Conservation (phyloP, 2,329 filamentous ascomycete species). For the Phaeosphaeriaceae sp. region DNA sequence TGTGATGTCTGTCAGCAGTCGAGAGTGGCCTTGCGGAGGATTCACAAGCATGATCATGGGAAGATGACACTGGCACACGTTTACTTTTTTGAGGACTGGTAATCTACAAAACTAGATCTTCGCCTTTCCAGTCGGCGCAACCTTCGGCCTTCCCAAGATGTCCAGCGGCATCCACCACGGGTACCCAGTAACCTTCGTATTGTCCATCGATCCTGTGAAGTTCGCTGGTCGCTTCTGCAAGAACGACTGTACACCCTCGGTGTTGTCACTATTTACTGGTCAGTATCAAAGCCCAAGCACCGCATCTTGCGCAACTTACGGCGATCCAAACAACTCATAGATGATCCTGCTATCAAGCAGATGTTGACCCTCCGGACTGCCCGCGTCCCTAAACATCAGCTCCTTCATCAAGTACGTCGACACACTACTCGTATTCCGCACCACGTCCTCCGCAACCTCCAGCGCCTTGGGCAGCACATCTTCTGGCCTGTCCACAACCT, state of each 20-base stretch:
- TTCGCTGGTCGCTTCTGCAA: constrained; percentile 70
- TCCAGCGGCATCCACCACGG: constrained; percentile 73
- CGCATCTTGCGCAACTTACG: constrained; percentile 39
- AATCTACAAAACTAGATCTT: constrained; percentile 31
- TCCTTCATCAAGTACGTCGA: constrained; percentile 73
- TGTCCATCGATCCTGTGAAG: constrained; percentile 67
- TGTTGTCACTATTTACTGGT: constrained; percentile 61
- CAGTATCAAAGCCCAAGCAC: background rate
- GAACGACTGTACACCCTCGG: constrained; percentile 73
- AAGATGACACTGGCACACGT: background rate
- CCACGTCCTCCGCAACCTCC: constrained; percentile 71
- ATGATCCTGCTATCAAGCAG: constrained; percentile 72
- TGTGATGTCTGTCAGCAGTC: constrained; percentile 20
- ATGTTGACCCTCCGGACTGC: constrained; percentile 72
- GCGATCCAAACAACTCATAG: constrained; percentile 63
- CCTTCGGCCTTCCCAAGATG: constrained; percentile 51
- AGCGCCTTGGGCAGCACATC: constrained; percentile 70
- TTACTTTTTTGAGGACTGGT: background rate
- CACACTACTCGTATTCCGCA: constrained; percentile 69
- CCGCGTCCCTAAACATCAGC: constrained; percentile 68
- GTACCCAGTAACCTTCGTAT: constrained; percentile 65
- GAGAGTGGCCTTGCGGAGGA: background rate
- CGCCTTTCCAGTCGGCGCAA: constrained; percentile 31
- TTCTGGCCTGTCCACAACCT: constrained; percentile 64
- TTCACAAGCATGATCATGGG: background rate